Conservation (phyloP, 306 rosid species). For the Parietaria judaica region DNA sequence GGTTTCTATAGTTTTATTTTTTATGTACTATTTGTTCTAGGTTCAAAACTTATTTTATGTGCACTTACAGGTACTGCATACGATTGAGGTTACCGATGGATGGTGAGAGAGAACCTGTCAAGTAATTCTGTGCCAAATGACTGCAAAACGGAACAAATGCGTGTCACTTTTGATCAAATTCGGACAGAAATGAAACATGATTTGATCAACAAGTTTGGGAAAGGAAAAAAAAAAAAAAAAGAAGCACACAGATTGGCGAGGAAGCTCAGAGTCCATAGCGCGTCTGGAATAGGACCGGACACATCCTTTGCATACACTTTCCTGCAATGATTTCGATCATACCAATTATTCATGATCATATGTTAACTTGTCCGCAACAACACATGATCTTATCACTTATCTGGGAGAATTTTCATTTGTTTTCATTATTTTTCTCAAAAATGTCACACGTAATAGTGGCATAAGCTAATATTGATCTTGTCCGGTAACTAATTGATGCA, state of each 20-base stretch:
- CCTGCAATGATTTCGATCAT: slow-evolving; percentile 27
- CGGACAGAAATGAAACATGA: neutral
- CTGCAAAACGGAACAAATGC: slow-evolving; percentile 24
- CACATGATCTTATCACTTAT: no score
- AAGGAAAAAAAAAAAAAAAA: slow-evolving; percentile 21
- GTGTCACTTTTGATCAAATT: neutral
- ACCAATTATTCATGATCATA: neutral
- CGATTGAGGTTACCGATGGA: slow-evolving; percentile 50
- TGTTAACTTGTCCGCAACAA: no score
- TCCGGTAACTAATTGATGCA: neutral
- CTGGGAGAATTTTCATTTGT: no score
- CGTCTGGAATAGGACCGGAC: slow-evolving; percentile 53
- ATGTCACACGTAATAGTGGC: no score
- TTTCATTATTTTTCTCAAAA: no score
- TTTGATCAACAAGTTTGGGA: neutral
- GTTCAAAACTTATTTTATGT: neutral
- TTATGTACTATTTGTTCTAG: no score
- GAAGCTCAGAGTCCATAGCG: slow-evolving; percentile 58
- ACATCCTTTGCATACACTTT: slow-evolving; percentile 38
- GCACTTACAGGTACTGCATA: slow-evolving; percentile 59
- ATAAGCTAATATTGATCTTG: no score
- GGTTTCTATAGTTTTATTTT: no score
- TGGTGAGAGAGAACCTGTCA: slow-evolving; percentile 54
- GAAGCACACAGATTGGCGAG: slow-evolving; percentile 57
- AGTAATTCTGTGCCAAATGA: slow-evolving; percentile 46